Base-by-base conservation (phyloP, 257 asterid species). In the Solanum pinnatisectum region DNA sequence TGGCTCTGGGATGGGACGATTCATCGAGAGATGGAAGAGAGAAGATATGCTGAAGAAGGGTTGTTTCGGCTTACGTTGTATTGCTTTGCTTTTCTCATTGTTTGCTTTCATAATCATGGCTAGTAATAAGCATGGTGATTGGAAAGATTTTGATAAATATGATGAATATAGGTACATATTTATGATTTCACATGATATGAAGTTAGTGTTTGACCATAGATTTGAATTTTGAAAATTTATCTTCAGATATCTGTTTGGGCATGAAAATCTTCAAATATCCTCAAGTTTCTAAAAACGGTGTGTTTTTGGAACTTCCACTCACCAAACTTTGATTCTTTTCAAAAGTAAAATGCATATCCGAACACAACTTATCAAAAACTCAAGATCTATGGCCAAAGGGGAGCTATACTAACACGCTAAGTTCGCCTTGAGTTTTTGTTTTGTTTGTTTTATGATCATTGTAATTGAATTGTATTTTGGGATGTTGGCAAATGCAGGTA, bases 51-150 rank as follows among this genome's bases (percentile, higher is more conserved):
- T 92, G 56, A 93, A 90, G 91, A 93, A 87, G 87, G 89, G 93
- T 37, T 89, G 89, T 0, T 46, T 94, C 90, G 90, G 89, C 39
- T 84, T 90, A 59, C 98, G 95, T 15, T 90, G 83, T 73, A 49
- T 89, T 56, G 92, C 86, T 42, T 85, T 96, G 65, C 25, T 95
- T 84, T 94, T 93, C 92, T 96, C 99, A 33, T 87, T 91, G 89
- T 90, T 96, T 71, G 93, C 99, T 32, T 96, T 96, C 89, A 74
- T 95, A 27, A 89, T 94, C 33, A 94, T 94, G 98, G 97, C 93
- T 10, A 91, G 89, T 77, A 96, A 96, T 63, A 68, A 87, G 39
- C 99, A 95, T 35, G 98, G 98, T 11, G 98, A 94, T 72, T 89
- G 98, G 95, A 89, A 40, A 86, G 89, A 92, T 10, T 96, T 95